Conservation (phyloP, 495 filamentous ascomycete genomes). For the Xylaria scruposa region DNA sequence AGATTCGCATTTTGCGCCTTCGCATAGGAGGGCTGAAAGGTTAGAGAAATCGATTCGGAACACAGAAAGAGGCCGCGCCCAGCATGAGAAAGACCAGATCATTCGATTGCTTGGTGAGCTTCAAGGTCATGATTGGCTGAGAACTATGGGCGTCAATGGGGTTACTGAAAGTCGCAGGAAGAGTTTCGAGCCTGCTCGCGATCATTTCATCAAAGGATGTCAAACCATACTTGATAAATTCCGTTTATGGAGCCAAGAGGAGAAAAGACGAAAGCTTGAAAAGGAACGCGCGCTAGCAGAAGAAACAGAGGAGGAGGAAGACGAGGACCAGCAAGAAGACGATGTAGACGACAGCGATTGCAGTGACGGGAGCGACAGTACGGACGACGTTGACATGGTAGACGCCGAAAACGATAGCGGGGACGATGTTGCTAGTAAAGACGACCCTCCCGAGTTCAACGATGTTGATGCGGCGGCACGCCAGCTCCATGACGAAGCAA, state of each 20-base stretch:
- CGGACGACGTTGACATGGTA: conserved; percentile 33
- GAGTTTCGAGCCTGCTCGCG: conserved; percentile 82
- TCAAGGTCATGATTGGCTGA: conserved; percentile 90
- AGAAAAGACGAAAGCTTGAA: conserved; percentile 77
- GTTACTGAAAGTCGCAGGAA: conserved; percentile 83
- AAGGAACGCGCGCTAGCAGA: conserved; percentile 64
- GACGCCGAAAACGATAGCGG: conserved; percentile 36
- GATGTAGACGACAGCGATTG: conserved; percentile 37
- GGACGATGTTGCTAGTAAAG: conserved; percentile 53
- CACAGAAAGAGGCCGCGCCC: conserved; percentile 87
- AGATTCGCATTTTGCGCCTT: conserved; percentile 69
- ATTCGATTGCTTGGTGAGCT: conserved; percentile 86
- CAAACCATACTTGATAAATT: conserved; percentile 85
- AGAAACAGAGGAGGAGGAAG: conserved; percentile 46
- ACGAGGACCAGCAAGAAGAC: conserved; percentile 42
- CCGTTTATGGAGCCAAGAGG: conserved; percentile 84
- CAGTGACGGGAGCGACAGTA: conserved; percentile 38
- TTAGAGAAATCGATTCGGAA: conserved; percentile 92
- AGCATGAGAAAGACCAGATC: conserved; percentile 89
- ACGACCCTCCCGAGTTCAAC: conserved; percentile 61
- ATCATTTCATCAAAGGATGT: conserved; percentile 82
- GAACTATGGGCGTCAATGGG: conserved; percentile 88
- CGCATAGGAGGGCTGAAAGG: conserved; percentile 81
- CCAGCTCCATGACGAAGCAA: conserved; percentile 77
- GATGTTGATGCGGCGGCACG: conserved; percentile 77